Conservation (phyloP, 805 yeast genomes). For the Metschnikowia orientalis region DNA sequence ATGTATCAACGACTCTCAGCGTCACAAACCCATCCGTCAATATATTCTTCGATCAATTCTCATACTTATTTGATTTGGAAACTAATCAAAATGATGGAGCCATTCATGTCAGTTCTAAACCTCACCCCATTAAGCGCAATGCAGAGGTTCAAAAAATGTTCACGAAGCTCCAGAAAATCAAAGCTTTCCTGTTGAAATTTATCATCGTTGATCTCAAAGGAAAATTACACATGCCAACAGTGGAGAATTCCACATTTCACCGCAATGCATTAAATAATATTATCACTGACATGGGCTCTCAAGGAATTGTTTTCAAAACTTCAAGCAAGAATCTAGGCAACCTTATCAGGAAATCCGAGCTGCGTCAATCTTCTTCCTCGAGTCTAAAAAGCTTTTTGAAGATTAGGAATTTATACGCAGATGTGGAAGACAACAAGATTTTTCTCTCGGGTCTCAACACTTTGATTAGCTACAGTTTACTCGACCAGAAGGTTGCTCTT, state of each 20-base stretch:
- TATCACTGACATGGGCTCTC: slow-evolving; percentile 20
- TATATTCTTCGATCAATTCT: slow-evolving; percentile 37
- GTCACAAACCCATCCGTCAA: slow-evolving; percentile 34
- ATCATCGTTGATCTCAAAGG: slow-evolving; percentile 29
- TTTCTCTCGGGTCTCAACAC: slow-evolving; percentile 26
- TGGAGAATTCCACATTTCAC: slow-evolving; percentile 7
- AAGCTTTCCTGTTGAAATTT: slow-evolving; percentile 18
- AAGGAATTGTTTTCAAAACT: slow-evolving; percentile 24
- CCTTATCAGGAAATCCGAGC: slow-evolving; percentile 5
- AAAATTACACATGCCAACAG: slow-evolving; percentile 29
- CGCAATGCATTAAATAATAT: slow-evolving; percentile 28
- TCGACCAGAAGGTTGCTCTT: slow-evolving; percentile 20
- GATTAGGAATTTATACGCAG: slow-evolving; percentile 27
- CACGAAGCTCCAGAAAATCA: not conserved
- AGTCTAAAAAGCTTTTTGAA: slow-evolving; percentile 25
- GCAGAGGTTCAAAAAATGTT: slow-evolving; percentile 1
- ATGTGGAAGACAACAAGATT: slow-evolving; percentile 30
- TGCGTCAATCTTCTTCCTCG: slow-evolving; percentile 1
- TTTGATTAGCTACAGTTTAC: slow-evolving; percentile 24
- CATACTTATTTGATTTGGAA: slow-evolving; percentile 12
- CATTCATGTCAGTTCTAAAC: too few species aligned
- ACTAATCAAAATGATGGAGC: not conserved
- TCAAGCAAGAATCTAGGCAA: slow-evolving; percentile 23
- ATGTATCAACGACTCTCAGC: slow-evolving; percentile 19
- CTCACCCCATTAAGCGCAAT: not conserved